Conservation (phyloP, 2,329 filamentous ascomycete species). For the Diaporthe amygdali region DNA sequence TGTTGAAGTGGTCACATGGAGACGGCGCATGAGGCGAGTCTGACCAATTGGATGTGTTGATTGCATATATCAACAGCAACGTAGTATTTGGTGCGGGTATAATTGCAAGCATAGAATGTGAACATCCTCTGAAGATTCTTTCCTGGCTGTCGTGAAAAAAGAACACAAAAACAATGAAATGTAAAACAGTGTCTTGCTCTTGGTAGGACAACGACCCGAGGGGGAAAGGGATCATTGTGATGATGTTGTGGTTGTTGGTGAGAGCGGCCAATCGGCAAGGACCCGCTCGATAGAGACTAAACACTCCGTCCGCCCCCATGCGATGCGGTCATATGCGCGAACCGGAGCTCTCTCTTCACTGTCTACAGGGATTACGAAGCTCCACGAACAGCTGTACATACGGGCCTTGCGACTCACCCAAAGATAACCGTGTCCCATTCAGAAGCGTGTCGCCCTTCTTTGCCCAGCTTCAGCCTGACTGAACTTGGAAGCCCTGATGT, state of each 20-base stretch:
- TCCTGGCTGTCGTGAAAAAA: no score
- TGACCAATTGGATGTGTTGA: not conserved
- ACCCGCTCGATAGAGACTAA: constrained; percentile 1
- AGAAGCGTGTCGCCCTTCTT: not conserved
- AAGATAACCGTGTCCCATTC: not conserved
- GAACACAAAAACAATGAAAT: not conserved
- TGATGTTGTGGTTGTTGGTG: not conserved
- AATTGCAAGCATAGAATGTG: not conserved
- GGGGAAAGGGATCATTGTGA: not conserved
- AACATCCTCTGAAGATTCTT: not conserved
- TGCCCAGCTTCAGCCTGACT: not conserved
- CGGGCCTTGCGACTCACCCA: constrained; percentile 9
- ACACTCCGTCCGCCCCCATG: not conserved
- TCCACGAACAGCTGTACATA: constrained; percentile 23
- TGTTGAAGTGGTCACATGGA: not conserved
- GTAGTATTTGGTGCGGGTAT: not conserved
- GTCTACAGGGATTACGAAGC: constrained; percentile 6
- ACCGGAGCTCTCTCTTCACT: not conserved
- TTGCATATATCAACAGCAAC: constrained; percentile 4
- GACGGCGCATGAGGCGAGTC: not conserved
- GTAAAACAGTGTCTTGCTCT: not conserved
- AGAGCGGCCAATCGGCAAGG: constrained; percentile 7
- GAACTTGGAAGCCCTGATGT: constrained; percentile 21
- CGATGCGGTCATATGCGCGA: constrained; percentile 24
- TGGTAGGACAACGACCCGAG: not conserved